A percentile compares a stretch with the other conserved stretches of the same genome.
These are phyloP conservation scores for Aspergillus fumigatiaffinis DNA, from an alignment of 2,329 filamentous ascomycete genomes.

Conservation along the genomic window DNA sequence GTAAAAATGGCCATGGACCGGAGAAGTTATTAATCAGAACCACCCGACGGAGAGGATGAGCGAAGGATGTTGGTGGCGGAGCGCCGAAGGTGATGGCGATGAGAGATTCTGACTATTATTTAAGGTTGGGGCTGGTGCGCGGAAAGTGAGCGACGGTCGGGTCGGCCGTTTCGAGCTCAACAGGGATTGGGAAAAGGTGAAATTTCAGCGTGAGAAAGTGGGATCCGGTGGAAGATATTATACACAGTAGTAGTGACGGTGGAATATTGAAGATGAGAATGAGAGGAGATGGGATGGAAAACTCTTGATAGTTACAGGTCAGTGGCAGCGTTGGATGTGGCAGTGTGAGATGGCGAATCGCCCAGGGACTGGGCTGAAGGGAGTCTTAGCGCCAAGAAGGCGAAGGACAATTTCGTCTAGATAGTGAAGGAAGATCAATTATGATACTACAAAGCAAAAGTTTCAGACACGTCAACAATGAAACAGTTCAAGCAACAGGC, in stretches of 20 bases:
- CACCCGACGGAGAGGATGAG: neutral
- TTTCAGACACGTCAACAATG: neutral
- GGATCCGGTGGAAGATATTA: neutral
- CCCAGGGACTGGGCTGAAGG: neutral
- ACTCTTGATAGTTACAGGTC: too few relatives aligned
- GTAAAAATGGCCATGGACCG: constrained; percentile 44
- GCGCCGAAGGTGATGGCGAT: neutral
- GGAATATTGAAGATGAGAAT: neutral
- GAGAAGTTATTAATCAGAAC: neutral
- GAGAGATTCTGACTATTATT: neutral
- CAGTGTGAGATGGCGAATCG: neutral
- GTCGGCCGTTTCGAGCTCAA: too few relatives aligned
- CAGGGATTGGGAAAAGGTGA: neutral
- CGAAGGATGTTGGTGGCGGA: neutral
- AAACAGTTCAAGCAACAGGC: neutral
- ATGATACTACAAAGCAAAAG: neutral
- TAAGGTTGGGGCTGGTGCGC: neutral
- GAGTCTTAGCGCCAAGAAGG: neutral
- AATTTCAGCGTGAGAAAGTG: neutral
- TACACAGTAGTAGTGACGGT: neutral
- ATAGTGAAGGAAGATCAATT: neutral
- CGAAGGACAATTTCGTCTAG: neutral
- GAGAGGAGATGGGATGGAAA: neutral
- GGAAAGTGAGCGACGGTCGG: too few relatives aligned
- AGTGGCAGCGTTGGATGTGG: neutral